Conservation (phyloP, 305 asterid species). For the Solanum chacoense region DNA sequence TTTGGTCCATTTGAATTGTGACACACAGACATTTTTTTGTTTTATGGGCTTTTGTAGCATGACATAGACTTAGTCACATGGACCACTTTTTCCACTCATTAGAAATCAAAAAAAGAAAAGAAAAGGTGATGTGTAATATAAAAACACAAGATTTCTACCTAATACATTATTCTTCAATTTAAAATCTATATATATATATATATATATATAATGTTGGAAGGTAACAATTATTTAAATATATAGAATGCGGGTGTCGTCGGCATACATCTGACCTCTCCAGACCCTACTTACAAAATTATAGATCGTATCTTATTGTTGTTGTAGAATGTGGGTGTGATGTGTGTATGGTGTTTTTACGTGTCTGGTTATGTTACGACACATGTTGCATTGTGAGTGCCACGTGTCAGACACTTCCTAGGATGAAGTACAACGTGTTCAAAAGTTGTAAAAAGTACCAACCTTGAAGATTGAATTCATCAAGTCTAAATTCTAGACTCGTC, state of each 20-base stretch:
- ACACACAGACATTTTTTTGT: not conserved
- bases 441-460: not conserved
- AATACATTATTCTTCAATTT: not conserved
- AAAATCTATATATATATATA: not conserved
- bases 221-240: not conserved
- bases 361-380: not conserved
- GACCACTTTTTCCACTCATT: not conserved
- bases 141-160: not conserved
- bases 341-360: not conserved
- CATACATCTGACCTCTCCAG: accelerated
- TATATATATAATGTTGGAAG: not conserved
- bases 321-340: not conserved
- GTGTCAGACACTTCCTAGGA: not conserved
- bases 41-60: not conserved
- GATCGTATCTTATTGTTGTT: not conserved
- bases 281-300: too few species aligned
- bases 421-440: not conserved
- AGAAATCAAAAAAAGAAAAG: not conserved
- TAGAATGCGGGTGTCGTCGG: not conserved
- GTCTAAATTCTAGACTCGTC: not conserved
- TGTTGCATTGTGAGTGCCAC: not conserved
- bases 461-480: not conserved
- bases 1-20: not conserved
- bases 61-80: not conserved
- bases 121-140: not conserved